Evolutionary conservation across 1,284 basidiomycete species (phyloP).

Genomic region (Pseudozyma sp.): DNA sequence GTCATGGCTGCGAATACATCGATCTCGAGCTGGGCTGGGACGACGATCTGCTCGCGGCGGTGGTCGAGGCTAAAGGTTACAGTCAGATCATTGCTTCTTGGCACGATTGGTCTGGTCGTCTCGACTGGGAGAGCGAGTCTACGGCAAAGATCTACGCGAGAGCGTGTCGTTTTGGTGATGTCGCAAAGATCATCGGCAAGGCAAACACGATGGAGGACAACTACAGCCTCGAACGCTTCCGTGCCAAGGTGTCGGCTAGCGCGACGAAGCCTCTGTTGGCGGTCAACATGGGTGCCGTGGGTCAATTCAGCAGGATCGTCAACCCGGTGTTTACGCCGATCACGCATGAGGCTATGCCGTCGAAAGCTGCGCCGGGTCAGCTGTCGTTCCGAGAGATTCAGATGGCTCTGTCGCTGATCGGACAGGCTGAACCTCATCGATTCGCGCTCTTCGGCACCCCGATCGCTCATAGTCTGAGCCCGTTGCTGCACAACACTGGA

Average conservation of each 20-base stretch:
- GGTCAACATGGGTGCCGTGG: constrained; percentile 90
- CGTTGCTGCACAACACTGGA: constrained; percentile 89
- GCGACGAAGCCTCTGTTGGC: constrained; percentile 79
- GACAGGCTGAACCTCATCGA: constrained; percentile 77
- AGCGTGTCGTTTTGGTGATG: constrained; percentile 75
- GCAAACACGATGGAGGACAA: constrained; percentile 83
- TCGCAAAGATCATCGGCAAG: constrained; percentile 91
- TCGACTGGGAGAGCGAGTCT: constrained; percentile 81
- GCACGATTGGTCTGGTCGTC: constrained; percentile 89
- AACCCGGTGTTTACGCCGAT: constrained; percentile 89
- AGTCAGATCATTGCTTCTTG: constrained; percentile 89
- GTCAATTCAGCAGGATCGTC: constrained; percentile 84
- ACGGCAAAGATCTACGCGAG: constrained; percentile 71
- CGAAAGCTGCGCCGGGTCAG: constrained; percentile 87
- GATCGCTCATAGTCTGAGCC: constrained; percentile 89
- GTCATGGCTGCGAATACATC: constrained; percentile 89
- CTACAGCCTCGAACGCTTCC: constrained; percentile 80
- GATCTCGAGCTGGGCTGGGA: constrained; percentile 89
- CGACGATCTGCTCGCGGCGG: constrained; percentile 74
- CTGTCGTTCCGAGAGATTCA: constrained; percentile 88
- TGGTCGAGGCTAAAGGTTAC: constrained; percentile 77
- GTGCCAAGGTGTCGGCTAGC: constrained; percentile 71
- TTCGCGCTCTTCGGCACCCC: constrained; percentile 92
- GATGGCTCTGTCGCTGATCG: constrained; percentile 81
- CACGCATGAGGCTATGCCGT: constrained; percentile 85